Conservation (phyloP, 1,139 yeast genomes). For the Debaryomyces nepalensis region DNA sequence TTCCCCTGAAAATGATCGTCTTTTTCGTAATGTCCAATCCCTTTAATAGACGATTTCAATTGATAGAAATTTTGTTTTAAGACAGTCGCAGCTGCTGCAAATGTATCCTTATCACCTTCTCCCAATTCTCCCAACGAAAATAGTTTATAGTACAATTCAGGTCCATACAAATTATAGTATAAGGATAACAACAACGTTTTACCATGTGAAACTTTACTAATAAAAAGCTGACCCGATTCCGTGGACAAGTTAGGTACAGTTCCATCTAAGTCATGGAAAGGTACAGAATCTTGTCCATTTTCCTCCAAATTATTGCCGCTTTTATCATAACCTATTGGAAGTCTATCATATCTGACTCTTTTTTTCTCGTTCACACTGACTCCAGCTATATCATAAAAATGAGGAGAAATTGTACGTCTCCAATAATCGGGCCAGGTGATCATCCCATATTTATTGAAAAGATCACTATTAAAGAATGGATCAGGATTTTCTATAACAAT, state of each 20-base stretch:
- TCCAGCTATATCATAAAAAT: constrained; percentile 67
- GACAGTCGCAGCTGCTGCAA: constrained; percentile 50
- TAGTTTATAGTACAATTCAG: constrained; percentile 56
- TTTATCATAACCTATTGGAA: constrained; percentile 20
- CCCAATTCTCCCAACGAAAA: constrained; percentile 65
- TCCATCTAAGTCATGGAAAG: constrained; percentile 58
- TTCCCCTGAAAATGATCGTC: constrained; percentile 37
- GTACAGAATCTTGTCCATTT: constrained; percentile 22
- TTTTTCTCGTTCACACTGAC: constrained; percentile 32
- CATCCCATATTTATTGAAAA: constrained; percentile 60
- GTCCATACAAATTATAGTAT: constrained; percentile 65
- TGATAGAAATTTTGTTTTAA: constrained; percentile 52
- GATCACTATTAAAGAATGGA: constrained; percentile 52
- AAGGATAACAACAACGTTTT: constrained; percentile 54
- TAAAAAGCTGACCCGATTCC: constrained; percentile 64
- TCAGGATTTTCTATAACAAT: constrained; percentile 42
- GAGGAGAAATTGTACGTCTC: constrained; percentile 73
- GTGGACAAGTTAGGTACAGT: constrained; percentile 63
- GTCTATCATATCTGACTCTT: constrained; percentile 29
- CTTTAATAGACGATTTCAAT: constrained; percentile 41
- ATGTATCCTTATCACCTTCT: constrained; percentile 73
- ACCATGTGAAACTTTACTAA: constrained; percentile 58
- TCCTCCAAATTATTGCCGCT: constrained; percentile 14
- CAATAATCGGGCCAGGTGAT: constrained; percentile 86
- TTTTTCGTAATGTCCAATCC: constrained; percentile 20